Conservation (phyloP, 2,329 filamentous ascomycete species). For the Alternaria gansuensis region DNA sequence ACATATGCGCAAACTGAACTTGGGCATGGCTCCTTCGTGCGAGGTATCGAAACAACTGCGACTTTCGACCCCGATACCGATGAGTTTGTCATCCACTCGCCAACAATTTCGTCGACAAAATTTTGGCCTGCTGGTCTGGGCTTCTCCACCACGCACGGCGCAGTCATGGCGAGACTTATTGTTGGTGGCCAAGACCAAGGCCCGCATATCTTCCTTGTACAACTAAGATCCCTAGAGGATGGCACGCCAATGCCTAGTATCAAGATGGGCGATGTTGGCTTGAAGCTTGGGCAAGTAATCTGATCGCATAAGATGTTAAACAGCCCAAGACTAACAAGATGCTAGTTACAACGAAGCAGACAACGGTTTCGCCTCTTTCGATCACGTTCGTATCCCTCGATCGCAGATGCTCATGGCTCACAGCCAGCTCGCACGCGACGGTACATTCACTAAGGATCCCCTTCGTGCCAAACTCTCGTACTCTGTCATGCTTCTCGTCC, state of each 20-base stretch:
- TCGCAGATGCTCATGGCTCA: slow-evolving; percentile 60
- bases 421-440: slow-evolving; percentile 55
- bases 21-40: slow-evolving; percentile 61
- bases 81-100: slow-evolving; percentile 60
- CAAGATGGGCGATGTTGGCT: slow-evolving; percentile 60
- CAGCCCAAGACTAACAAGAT: slow-evolving; percentile 31
- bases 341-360: slow-evolving; percentile 58
- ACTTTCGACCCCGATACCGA: slow-evolving; percentile 55
- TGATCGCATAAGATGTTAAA: background rate
- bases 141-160: slow-evolving; percentile 34
- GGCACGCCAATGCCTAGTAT: slow-evolving; percentile 59
- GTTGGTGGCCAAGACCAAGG: slow-evolving; percentile 52
- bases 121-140: slow-evolving; percentile 33
- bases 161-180: slow-evolving; percentile 60
- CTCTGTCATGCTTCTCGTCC: slow-evolving; percentile 58
- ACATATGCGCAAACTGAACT: slow-evolving; percentile 62
- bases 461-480: slow-evolving; percentile 58
- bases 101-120: slow-evolving; percentile 51
- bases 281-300: slow-evolving; percentile 49
- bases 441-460: slow-evolving; percentile 55
- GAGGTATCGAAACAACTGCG: slow-evolving; percentile 59
- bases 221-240: slow-evolving; percentile 55
- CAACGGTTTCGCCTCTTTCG: slow-evolving; percentile 61
- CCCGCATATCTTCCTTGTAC: slow-evolving; percentile 61
- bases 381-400: slow-evolving; percentile 57